These are phyloP conservation scores for Solanum pinnatisectum DNA, from an alignment of 257 asterid genomes.

Conservation along the genomic window DNA sequence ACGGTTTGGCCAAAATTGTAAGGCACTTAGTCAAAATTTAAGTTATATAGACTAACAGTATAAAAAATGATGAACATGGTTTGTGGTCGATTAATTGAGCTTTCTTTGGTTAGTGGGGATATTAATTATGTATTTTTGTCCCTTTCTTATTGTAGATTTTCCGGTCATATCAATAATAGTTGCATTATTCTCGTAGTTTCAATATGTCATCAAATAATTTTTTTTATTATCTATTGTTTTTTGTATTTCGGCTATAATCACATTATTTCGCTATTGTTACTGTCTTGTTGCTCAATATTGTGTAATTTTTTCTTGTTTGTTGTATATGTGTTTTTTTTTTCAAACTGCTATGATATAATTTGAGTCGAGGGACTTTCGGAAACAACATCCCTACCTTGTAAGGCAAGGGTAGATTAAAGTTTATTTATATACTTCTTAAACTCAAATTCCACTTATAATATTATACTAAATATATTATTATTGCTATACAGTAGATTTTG, in stretches of 20 bases:
- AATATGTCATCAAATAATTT: neutral
- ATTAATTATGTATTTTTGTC: neutral
- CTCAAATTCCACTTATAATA: no score
- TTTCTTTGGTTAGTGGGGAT: neutral
- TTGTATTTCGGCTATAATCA: neutral
- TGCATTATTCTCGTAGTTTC: neutral
- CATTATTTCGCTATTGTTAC: neutral
- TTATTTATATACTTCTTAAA: neutral
- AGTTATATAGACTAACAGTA: neutral
- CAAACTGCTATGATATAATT: neutral
- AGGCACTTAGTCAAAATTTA: neutral
- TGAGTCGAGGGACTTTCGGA: neutral
- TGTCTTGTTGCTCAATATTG: neutral
- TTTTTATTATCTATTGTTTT: neutral
- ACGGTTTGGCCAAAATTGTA: neutral
- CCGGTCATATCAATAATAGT: neutral
- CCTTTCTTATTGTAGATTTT: neutral
- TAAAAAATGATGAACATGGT: neutral
- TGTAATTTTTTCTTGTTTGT: neutral
- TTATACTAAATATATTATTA: no score
- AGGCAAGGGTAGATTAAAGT: neutral
- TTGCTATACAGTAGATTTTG: accelerated
- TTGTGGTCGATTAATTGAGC: neutral
- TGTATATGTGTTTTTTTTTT: neutral
- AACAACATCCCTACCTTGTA: neutral